Base-by-base conservation (phyloP, 1,284 basidiomycete species). In the Ceratobasidium papillatum region DNA sequence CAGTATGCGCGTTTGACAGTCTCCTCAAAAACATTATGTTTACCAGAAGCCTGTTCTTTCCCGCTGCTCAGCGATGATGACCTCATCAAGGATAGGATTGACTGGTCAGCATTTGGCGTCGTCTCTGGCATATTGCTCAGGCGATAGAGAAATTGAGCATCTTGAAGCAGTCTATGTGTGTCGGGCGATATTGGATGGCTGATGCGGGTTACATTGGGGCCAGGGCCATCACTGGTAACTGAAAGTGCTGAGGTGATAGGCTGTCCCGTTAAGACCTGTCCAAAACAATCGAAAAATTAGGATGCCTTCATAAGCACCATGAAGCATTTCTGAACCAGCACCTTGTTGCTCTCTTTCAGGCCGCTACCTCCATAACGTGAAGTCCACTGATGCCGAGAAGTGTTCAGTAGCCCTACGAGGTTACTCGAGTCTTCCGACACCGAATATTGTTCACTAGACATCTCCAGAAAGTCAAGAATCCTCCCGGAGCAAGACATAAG, bases 101-200 rank as follows among this genome's bases (percentile, higher is more conserved):
- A 65, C n/a, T 65, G 63, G 30, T 65, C 30, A 2, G 63, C 14
- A 22, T 30, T n/a, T 9, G 30, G 32, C 1, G 63, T 45, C 22
- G 30, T 22, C 32, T 65, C 63, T 9, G 47, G 63, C 34, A 49
- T 47, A 14, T 65, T 65, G 19, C 45, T 51, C 4, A 65, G 45
- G 12, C 63, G 63, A 34, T 65, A 65, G 45, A 65, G 63, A 11
- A 65, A 65, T 12, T 51, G 63, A 2, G 63, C 30, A 14, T 65
- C 63, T 22, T 65, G 63, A 25, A 65, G 63, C 36, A 65, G 63
- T 4, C 47, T 19, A 36, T 49, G 51, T 25, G 63, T 65, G 22
- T 43, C 63, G 12, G 47, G 19, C 3, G 45, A 34, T n/a, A 65
- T 34, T 14, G 63, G 47, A 22, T 65, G 51, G 19, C 34, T 65